Percentiles rank a stretch among this genome's conserved stretches.
phyloP scores from a whole-genome alignment of 352 stramenopile species.

The Phytophthora fragariae region DNA sequence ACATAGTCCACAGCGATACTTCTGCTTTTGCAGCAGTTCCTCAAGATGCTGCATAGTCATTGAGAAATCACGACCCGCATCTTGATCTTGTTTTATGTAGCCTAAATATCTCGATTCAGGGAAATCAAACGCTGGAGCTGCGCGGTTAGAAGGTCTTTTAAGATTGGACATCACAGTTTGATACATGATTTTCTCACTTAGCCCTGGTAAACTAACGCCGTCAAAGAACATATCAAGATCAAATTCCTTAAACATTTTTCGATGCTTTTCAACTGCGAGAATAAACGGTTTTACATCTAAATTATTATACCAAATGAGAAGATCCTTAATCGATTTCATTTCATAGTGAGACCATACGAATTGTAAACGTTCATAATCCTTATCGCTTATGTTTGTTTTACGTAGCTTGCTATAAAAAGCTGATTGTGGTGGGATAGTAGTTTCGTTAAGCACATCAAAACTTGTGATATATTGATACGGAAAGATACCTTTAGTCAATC shows the following conservation, averaged over 20 bases:
- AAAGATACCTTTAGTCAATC: slow-evolving; percentile 3
- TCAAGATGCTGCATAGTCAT: too few relatives aligned
- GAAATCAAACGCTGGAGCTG: too few relatives aligned
- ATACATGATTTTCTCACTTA: not conserved
- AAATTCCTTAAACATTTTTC: not conserved
- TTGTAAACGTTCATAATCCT: not conserved
- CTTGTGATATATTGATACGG: slow-evolving; percentile 42
- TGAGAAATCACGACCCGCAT: too few relatives aligned
- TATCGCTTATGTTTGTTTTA: not conserved
- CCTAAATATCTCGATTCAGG: too few relatives aligned
- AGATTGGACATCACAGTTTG: not conserved
- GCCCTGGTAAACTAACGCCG: not conserved
- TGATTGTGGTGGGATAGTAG: slow-evolving; percentile 22
- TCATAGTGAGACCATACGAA: not conserved
- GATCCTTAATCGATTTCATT: not conserved
- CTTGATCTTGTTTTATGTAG: too few relatives aligned
- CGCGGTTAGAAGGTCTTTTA: too few relatives aligned
- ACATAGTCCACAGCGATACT: too few relatives aligned
- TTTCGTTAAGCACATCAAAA: slow-evolving; percentile 35
- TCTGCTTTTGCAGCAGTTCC: too few relatives aligned
- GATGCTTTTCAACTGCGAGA: not conserved
- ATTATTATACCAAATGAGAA: not conserved
- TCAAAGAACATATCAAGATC: not conserved
- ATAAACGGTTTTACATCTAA: too few relatives aligned
- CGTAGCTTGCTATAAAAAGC: slow-evolving; percentile 33